Base-by-base conservation (phyloP, 2,329 filamentous ascomycete genomes). In the Zymoseptoria crescenta region DNA sequence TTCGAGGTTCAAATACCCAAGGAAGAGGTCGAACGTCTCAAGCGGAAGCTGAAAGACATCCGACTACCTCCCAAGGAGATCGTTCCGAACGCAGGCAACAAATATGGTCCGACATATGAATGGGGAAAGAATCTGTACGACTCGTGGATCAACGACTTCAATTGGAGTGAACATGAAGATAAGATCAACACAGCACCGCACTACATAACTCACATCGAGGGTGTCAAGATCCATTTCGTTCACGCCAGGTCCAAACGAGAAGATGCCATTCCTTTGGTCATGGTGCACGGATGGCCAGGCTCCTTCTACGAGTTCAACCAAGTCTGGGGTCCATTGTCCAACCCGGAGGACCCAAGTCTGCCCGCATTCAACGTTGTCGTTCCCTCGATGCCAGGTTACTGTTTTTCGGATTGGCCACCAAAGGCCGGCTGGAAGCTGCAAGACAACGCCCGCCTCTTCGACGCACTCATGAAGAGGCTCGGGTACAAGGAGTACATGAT, bases 321-420 rank as follows among this genome's bases (percentile, higher is more conserved):
- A 59, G 70, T 76, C 19, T 74, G 75, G 62, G 62, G 69, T 53
- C 66, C 72, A 27, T 62, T 78, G 2, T 24, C 50, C 7, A 50
- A 20, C 19, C 49, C 49, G 9, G 24, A 24, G 8, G 9, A 70
- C 4, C 7, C 19, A 52, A n/a, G 7, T 16, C 64, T 73, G 2
- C 63, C 62, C 1, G 74, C 78, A 0, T 86, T 85, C 64, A 78
- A 85, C 60, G 74, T 84, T 9, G 79, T 86, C 0, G 81, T 81
- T 0, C 83, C 83, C 0, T 83, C 80, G 5, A 71, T 86, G 1
- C 83, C 83, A 0, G 80, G 81, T 51, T 81, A 76, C 61, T 76
- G 80, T 65, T 80, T 83, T 72, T 79, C 72, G 1, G 64, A 65
- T 5, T 63, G 67, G 7, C 70, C 74, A 8, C 67, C 68, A 2